Evolutionary conservation across 805 yeast genomes (phyloP), one percentile per base, ranked within the genome.

Genomic region (Torulaspora maleeae): DNA sequence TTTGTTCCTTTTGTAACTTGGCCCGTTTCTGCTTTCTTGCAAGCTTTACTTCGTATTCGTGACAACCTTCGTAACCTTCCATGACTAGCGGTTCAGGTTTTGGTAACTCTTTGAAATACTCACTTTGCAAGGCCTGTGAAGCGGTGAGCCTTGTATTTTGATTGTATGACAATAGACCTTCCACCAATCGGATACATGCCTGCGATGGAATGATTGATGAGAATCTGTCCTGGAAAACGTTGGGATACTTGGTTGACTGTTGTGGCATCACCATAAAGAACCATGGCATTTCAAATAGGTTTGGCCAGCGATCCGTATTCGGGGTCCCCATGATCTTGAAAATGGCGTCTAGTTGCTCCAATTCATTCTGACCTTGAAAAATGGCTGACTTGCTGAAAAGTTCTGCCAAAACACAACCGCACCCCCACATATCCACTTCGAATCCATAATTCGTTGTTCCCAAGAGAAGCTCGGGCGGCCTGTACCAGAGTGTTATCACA

Each of bases 371-470:
- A 1, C 96, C 98, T 63, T 83, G 95, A 63, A 93, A 93, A 1
- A 83, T 70, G 0, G 98, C 95, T 27, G 69, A 68, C 52, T 81
- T 77, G 1, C 82, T 77, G 59, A 86, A 88, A 30, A 93, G 64
- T 63, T 93, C 98, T 22, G 88, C 76, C 48, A 93, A 69, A 20
- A 93, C 71, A 68, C 98, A 93, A 2, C 99, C 99, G 49, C 88
- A 82, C 0, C 98, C 96, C 99, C 99, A 93, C 54, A 88, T 81
- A 61, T 93, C 99, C 8, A 93, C 93, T 56, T 86, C 96, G 33
- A 88, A 69, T 0, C 90, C 93, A 66, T 93, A 93, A 47, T 81
- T 82, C 0, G 98, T 90, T 0, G 95, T 81, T 1, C 99, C 99
- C 47, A 93, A 66, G 30, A 93, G 69, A 27, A 93, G 73, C 64